Evolutionary conservation across 805 yeast genomes (phyloP), one percentile per base, ranked within the genome.

Genomic region (Wickerhamomyces tratensis): DNA sequence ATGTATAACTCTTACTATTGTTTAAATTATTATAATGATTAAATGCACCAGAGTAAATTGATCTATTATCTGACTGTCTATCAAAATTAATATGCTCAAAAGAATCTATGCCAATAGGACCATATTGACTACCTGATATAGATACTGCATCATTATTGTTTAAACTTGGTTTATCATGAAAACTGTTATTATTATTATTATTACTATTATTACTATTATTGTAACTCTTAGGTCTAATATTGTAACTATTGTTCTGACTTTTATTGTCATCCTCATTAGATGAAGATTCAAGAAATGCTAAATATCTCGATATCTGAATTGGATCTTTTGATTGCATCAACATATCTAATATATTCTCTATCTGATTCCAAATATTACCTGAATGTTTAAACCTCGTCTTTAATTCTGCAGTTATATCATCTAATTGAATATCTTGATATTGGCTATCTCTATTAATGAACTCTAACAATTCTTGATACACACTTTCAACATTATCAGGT

Each of bases 31-130:
- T 36, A n/a, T 41, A 39, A 7, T 34, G 37, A 1, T 51, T 42
- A 3, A 20, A 20, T 20, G 20, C 20, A 2, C 61, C 49, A 0
- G 69, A 63, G 26, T 60, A 47, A 5, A 57, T 46, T 1, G 71
- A 65, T 46, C 67, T 56, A 42, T 63, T 56, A 39, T 65, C 70
- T 2, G 69, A 64, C 8, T 58, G 46, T 41, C 57, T 56, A 43
- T 67, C 71, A 36, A 59, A 49, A 12, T 31, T 49, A 7, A 48
- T 46, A 38, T 64, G 61, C 42, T 67, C 71, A 49, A 59, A 66
- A 0, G 71, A 66, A 39, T 63, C 68, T 6, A 63, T 62, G n/a
- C 62, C 61, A 9, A 49, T 49, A 40, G 43, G 36, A 1, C 49
- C 47, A 36, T 46, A 39, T 12, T n/a, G 13, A n/a, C 33, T 27